Percentiles rank a stretch among this genome's conserved stretches.
Conservation (phyloP, 2,329 filamentous ascomycete species). For the Trichophyton mentagrophytes region DNA sequence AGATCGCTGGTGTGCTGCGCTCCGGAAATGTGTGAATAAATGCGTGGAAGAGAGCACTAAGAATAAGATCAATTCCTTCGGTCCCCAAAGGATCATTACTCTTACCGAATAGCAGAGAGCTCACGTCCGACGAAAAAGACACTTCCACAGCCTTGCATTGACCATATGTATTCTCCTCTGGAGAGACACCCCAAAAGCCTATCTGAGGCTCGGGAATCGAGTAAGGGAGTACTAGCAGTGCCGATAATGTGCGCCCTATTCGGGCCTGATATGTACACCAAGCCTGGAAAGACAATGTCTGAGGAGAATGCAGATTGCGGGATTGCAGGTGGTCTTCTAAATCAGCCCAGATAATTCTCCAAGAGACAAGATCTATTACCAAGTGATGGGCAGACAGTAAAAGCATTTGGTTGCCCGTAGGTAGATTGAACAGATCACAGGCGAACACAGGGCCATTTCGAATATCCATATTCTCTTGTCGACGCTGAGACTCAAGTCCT, state of each 20-base stretch:
- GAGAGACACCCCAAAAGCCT: constrained; percentile 26
- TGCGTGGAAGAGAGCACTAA: constrained; percentile 29
- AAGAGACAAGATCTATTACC: constrained; percentile 16
- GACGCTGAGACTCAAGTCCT: constrained; percentile 16
- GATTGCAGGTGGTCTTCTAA: constrained; percentile 19
- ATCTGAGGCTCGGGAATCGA: constrained; percentile 14
- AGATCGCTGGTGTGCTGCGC: constrained; percentile 31
- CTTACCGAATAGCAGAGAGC: constrained; percentile 19
- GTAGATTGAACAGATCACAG: neutral
- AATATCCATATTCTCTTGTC: constrained; percentile 22
- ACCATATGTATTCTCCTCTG: constrained; percentile 21
- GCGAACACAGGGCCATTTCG: constrained; percentile 14
- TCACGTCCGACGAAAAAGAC: constrained; percentile 20
- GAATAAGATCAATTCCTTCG: constrained; percentile 26
- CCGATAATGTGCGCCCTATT: neutral
- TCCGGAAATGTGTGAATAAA: constrained; percentile 34
- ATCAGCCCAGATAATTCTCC: constrained; percentile 15
- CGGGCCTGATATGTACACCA: neutral
- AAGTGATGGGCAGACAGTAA: constrained; percentile 14
- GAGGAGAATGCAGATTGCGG: neutral
- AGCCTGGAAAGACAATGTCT: neutral
- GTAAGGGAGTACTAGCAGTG: constrained; percentile 16
- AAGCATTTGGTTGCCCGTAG: neutral
- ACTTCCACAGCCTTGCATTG: constrained; percentile 24
- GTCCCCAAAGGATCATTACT: constrained; percentile 24